These are phyloP conservation scores for Torrubiellomyces zombiae DNA, from an alignment of 2,329 filamentous ascomycete genomes.

Conservation along the genomic window DNA sequence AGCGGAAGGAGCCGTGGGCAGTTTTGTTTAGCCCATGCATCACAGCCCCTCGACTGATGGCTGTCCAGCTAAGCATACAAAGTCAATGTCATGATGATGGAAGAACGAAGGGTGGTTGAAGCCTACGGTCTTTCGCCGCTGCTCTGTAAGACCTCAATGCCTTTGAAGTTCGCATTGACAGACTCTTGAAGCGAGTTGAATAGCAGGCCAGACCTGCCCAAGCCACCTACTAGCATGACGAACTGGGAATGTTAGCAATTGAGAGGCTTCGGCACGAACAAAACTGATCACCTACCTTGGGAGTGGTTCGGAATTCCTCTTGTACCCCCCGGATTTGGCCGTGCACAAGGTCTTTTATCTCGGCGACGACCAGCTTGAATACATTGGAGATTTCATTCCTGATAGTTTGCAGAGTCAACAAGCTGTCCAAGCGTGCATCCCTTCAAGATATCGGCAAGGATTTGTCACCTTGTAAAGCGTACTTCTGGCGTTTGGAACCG, in stretches of 20 bases:
- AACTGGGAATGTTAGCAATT: constrained; percentile 11
- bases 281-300: constrained; percentile 11
- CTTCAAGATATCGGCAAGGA: not conserved
- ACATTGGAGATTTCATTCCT: constrained; percentile 1
- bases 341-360: constrained; percentile 9
- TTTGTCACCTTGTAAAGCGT: not conserved
- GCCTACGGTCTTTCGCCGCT: constrained; percentile 17
- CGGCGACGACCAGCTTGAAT: constrained; percentile 9
- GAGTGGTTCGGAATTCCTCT: constrained; percentile 3
- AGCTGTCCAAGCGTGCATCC: not conserved
- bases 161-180: not conserved
- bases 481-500: constrained; percentile 1
- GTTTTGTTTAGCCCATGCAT: constrained; percentile 10
- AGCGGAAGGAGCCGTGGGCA: not conserved
- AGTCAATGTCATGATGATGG: not conserved
- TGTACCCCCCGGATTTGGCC: constrained; percentile 9
- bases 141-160: constrained; percentile 13
- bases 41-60: constrained; percentile 18
- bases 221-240: constrained; percentile 21
- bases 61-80: constrained; percentile 13
- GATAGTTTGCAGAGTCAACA: not conserved
- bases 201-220: constrained; percentile 17
- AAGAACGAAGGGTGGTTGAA: not conserved
- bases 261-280: not conserved
- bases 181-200: constrained; percentile 5